Conservation (phyloP, 2,329 filamentous ascomycete species). For the Thelonectria discophora region DNA sequence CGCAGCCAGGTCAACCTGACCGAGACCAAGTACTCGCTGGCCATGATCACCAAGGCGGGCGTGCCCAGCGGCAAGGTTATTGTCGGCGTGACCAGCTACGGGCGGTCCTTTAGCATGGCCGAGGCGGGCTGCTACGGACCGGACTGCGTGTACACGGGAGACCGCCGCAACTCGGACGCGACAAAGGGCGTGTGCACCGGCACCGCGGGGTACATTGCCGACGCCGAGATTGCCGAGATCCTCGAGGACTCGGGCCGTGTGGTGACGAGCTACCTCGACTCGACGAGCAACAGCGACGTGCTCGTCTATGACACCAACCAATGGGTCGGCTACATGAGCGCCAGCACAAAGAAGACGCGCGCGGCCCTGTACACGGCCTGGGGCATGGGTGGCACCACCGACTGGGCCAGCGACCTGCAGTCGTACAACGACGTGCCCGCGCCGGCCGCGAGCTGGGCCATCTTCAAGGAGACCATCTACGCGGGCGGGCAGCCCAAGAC, state of each 20-base stretch:
- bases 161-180: constrained; percentile 35
- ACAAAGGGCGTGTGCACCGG: constrained; percentile 39
- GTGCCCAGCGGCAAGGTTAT: constrained; percentile 46
- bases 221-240: constrained; percentile 42
- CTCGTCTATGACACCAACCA: neutral
- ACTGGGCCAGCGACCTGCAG: too few relatives aligned
- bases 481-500: too few relatives aligned
- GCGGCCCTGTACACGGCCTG: too few relatives aligned
- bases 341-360: too few relatives aligned
- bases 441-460: too few relatives aligned
- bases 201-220: constrained; percentile 22
- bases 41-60: constrained; percentile 50
- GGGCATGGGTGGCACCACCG: too few relatives aligned
- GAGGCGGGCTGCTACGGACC: constrained; percentile 39
- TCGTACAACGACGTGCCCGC: too few relatives aligned
- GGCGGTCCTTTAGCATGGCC: constrained; percentile 47
- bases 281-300: neutral
- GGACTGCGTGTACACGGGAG: constrained; percentile 40
- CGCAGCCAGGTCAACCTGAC: constrained; percentile 49
- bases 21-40: constrained; percentile 45
- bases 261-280: constrained; percentile 9
- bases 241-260: constrained; percentile 11
- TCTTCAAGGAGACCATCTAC: too few relatives aligned
- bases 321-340: too few relatives aligned
- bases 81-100: constrained; percentile 46